Base-by-base conservation (phyloP, 2,329 filamentous ascomycete genomes). In the Ophiostoma ulmi region DNA sequence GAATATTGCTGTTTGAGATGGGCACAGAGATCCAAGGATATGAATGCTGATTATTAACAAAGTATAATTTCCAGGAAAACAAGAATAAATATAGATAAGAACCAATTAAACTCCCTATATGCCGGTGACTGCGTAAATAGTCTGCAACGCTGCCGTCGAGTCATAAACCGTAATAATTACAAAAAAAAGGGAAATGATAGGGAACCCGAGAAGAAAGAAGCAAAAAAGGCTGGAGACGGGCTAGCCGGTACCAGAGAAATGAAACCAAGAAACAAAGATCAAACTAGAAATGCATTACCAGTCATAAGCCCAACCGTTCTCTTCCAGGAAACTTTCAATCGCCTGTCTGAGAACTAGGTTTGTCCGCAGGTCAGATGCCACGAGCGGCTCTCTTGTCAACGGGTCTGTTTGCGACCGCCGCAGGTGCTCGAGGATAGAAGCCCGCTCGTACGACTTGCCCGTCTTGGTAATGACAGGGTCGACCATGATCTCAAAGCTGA, bases 241-340 rank as follows among this genome's bases (percentile, higher is more conserved):
- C 31, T 31, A 31, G 31, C 31, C 1, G 11, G 8, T 22, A 14
- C 22, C 22, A 61, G 26, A 14, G n/a, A 20, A 36, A 36, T 10
- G 20, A 14, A n/a, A 14, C 17, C 61, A 4, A 65, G 6, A 22
- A 22, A 22, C 2, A 22, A 38, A 0, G 31, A 22, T n/a, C 35
- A 39, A 36, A n/a, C 26, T 10, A 64, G 20, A 7, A 64, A 14
- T 20, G 4, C 14, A n/a, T 31, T 70, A 97, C 90, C 91, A 98
- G 78, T 97, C 94, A 55, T 91, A 93, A 0, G 93, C 93, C 92
- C 95, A 97, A 11, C 93, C 94, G 76, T 97, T 97, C 75, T 91
- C 83, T 38, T 91, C 86, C 72, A 97, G 81, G 76, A 97, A 98
- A 75, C 95, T 91, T 65, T 91, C 74, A 35, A 72, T 73, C 1